Percentiles rank a stretch among this genome's conserved stretches.
Evolutionary conservation across 495 filamentous ascomycete species (phyloP).

Genomic region (Daldinia bambusicola): DNA sequence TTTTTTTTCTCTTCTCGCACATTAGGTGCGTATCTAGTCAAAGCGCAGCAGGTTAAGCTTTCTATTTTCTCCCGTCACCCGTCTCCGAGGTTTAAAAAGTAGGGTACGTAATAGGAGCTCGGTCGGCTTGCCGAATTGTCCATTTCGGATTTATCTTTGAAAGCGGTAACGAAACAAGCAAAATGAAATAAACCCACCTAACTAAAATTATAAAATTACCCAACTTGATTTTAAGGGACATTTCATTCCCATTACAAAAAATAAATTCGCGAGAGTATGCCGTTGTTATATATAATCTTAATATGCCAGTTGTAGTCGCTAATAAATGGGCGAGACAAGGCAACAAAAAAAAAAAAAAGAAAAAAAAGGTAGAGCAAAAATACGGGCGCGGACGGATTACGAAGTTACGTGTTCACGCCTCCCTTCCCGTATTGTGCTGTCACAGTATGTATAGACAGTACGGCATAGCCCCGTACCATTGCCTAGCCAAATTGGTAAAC

Average conservation of each 20-base stretch:
- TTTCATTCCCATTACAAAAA: background rate
- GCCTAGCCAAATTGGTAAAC: slow-evolving; percentile 42
- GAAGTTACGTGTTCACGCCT: slow-evolving; percentile 38
- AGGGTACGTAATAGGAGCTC: slow-evolving; percentile 16
- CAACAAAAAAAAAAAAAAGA: background rate
- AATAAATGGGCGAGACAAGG: background rate
- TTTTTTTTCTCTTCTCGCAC: background rate
- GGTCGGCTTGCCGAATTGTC: slow-evolving; percentile 25
- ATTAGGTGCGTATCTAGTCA: slow-evolving; percentile 23
- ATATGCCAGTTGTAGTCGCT: background rate
- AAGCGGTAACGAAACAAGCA: slow-evolving; percentile 6
- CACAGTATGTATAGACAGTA: slow-evolving; percentile 45
- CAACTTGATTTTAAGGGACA: slow-evolving; percentile 5
- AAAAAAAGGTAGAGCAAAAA: slow-evolving; percentile 11
- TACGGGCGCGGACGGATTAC: slow-evolving; percentile 31
- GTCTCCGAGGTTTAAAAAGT: slow-evolving; percentile 4
- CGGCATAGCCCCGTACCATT: slow-evolving; percentile 43
- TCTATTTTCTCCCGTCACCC: slow-evolving; percentile 23
- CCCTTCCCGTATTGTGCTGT: slow-evolving; percentile 36
- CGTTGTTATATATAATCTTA: background rate
- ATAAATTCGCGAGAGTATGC: background rate
- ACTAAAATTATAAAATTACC: slow-evolving; percentile 6
- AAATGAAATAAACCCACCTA: slow-evolving; percentile 5
- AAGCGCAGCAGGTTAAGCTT: slow-evolving; percentile 17
- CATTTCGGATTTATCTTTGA: slow-evolving; percentile 9